Percentiles rank a stretch among this genome's conserved stretches.
These are phyloP conservation scores for Lodderomyces oxycetoniae DNA, from an alignment of 1,139 yeast species.

Conservation along the genomic window DNA sequence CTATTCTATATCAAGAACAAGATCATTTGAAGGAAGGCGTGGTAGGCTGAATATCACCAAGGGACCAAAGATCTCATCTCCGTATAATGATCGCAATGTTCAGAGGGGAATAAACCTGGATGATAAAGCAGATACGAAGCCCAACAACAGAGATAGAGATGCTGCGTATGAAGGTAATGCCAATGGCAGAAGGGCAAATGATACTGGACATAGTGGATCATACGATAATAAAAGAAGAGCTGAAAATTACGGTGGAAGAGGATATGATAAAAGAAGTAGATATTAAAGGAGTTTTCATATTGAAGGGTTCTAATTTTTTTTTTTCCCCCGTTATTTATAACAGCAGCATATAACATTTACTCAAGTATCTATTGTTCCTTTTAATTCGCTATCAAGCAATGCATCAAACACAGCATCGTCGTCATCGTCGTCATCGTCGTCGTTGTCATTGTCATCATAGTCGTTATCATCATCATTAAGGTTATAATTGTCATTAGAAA, in stretches of 20 bases:
- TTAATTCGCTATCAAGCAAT: conserved; percentile 30
- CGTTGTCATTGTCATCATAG: conserved; percentile 1
- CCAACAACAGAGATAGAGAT: conserved; percentile 4
- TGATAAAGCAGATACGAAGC: too few relatives aligned
- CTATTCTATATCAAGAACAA: not conserved
- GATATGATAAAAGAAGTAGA: conserved; percentile 31
- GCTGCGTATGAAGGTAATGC: conserved; percentile 5
- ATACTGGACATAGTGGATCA: not conserved
- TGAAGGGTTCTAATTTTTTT: too few relatives aligned
- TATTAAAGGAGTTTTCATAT: conserved; percentile 17
- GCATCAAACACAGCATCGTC: conserved; percentile 19
- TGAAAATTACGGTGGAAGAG: conserved; percentile 21
- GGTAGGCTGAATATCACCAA: too few relatives aligned
- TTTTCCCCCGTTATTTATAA: too few relatives aligned
- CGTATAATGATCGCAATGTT: too few relatives aligned
- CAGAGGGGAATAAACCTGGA: too few relatives aligned
- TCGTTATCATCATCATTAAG: conserved; percentile 6
- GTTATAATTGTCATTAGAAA: conserved; percentile 5
- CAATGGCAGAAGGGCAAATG: conserved; percentile 8
- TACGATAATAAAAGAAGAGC: conserved; percentile 22
- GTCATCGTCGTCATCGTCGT: conserved; percentile 1
- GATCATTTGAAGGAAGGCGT: not conserved
- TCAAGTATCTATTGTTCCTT: conserved; percentile 2
- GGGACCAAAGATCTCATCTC: too few relatives aligned
- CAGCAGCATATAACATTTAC: not conserved